Base-by-base conservation (phyloP, 2,329 filamentous ascomycete species). In the Microsporum ferrugineum region DNA sequence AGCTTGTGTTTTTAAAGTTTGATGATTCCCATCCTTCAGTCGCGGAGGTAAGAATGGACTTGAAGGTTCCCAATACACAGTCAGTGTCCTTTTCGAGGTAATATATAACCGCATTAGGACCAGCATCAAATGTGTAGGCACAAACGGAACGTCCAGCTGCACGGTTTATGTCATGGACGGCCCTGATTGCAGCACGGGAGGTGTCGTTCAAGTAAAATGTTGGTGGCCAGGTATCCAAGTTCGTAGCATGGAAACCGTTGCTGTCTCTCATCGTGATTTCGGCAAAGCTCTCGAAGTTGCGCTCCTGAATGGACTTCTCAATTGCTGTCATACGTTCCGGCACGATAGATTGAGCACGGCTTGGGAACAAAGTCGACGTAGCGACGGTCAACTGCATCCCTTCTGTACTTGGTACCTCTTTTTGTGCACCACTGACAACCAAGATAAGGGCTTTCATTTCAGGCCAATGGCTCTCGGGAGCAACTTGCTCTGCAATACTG, bases 171-270 rank as follows among this genome's bases (percentile, higher is more conserved):
- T 86, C 82, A 78, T 99, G 91, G 34, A 96, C 91, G 14, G 90
- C 85, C 59, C 89, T 83, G 63, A 99, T 89, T 4, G 92, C 91
- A 0, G 92, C 90, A 41, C 88, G 81, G 23, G 88, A 92, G 14
- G 92, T 86, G 72, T 99, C 94, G 76, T 96, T 99, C 81, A 99
- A 86, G 80, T 99, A 99, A 77, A 96, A 96, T 72, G 99, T 99
- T 17, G 95, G 94, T 51, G 95, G 94, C 77, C 90, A 91, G 1
- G 94, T 97, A 73, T 99, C 94, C 68, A 95, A 80, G 73, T 94
- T 97, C 61, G 87, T 90, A 41, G 94, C 89, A 75, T 99, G 94
- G 84, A 99, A 99, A 63, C 86, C 89, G 78, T 99, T 99, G 71
- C 88, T 95, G 73, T 99, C 94, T 73, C 86, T 87, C 91, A 96